Conservation (phyloP, 1,139 yeast genomes). For the Sugiyamaella paludigena region DNA sequence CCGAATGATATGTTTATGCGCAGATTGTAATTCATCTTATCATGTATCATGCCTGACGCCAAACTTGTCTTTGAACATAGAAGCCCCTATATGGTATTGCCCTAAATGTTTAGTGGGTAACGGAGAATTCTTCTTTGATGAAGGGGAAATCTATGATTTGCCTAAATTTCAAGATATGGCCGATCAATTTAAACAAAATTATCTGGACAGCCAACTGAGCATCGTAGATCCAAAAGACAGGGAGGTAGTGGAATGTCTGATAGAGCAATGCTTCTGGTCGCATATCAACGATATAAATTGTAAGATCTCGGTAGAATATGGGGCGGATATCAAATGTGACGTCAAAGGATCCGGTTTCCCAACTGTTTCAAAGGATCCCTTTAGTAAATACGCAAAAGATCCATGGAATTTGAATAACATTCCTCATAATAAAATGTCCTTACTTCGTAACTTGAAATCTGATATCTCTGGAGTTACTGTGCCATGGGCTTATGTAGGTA, state of each 20-base stretch:
- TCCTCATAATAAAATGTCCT: conserved; percentile 55
- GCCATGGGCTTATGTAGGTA: conserved; percentile 57
- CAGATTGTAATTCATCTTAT: conserved; percentile 64
- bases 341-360: conserved; percentile 56
- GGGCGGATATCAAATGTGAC: conserved; percentile 45
- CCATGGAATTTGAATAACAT: conserved; percentile 76
- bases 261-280: conserved; percentile 41
- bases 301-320: conserved; percentile 50
- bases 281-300: conserved; percentile 40
- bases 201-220: conserved; percentile 51
- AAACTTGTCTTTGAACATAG: conserved; percentile 45
- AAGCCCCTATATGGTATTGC: conserved; percentile 62
- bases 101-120: conserved; percentile 79
- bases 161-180: conserved; percentile 61
- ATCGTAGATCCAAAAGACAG: conserved; percentile 24
- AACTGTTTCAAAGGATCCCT: conserved; percentile 34
- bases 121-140: conserved; percentile 88
- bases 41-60: conserved; percentile 59
- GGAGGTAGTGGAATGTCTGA: conserved; percentile 23
- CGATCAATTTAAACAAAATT: conserved; percentile 44
- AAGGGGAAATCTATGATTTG: conserved; percentile 59
- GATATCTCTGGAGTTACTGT: conserved; percentile 46
- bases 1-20: conserved; percentile 16
- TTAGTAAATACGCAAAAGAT: conserved; percentile 39
- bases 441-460: conserved; percentile 46